Conservation (phyloP, 352 stramenopile species). For the Globisporangium orthogonon region DNA sequence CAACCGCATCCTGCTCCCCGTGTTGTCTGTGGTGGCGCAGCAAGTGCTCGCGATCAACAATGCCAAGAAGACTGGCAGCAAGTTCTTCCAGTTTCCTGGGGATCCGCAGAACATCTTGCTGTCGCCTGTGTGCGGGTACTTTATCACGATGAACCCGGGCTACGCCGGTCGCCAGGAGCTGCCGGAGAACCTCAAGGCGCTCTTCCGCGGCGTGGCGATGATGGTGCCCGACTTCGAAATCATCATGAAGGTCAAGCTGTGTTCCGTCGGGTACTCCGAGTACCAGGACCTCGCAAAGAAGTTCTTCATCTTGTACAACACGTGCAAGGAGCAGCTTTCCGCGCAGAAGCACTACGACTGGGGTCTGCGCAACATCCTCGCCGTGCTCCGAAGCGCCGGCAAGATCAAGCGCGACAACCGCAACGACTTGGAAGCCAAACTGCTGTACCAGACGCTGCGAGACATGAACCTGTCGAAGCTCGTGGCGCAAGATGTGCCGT, state of each 20-base stretch:
- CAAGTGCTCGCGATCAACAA: conserved; percentile 98
- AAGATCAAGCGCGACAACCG: conserved; percentile 90
- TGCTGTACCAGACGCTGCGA: conserved; percentile 87
- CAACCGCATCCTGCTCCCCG: conserved; percentile 95
- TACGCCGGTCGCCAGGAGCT: conserved; percentile 97
- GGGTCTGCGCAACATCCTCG: conserved; percentile 88
- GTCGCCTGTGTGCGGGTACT: conserved; percentile 94
- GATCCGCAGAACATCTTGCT: conserved; percentile 96
- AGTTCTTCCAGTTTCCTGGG: conserved; percentile 97
- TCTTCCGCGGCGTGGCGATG: conserved; percentile 89
- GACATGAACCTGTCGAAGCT: conserved; percentile 99
- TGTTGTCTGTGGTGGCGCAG: conserved; percentile 96
- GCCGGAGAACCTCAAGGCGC: conserved; percentile 97
- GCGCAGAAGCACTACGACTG: conserved; percentile 93
- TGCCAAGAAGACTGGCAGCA: conserved; percentile 93
- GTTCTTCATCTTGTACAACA: conserved; percentile 90
- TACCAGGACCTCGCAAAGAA: conserved; percentile 90
- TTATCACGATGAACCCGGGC: conserved; percentile 99
- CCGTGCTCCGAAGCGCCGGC: conserved; percentile 82
- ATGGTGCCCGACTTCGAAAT: conserved; percentile 92
- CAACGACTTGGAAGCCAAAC: conserved; percentile 82
- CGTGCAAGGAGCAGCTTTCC: conserved; percentile 89
- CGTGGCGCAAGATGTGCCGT: conserved; percentile 95
- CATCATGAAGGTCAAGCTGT: conserved; percentile 96
- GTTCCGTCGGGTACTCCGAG: conserved; percentile 92